Base-by-base conservation (phyloP, 139 green algal species). In the Gonium pectorale region DNA sequence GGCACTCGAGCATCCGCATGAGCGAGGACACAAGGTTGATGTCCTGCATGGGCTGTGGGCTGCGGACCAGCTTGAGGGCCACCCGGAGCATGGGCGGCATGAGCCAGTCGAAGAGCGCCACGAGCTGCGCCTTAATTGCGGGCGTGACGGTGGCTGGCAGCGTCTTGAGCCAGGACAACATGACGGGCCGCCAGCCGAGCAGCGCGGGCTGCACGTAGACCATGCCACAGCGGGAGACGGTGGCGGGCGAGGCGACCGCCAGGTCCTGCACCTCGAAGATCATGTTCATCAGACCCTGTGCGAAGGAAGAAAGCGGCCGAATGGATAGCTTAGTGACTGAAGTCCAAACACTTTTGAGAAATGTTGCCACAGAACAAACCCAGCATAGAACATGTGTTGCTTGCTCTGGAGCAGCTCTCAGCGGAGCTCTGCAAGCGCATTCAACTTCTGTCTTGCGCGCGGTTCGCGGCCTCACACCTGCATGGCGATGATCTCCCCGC, bases 231-330 rank as follows among this genome's bases (percentile, higher is more conserved):
- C 94, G 92, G 9, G 82, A 92, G 24, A 97, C 94, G 21, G 94
- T 97, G 31, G 94, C 94, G 64, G 94, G 94, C 7, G 92, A 96
- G 21, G 94, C 94, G 1, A 94, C 94, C 0, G 92, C 91, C 54
- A 97, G 88, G 78, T 97, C 94, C 24, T 89, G 89, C 49, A 96
- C 94, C 88, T 97, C 94, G 84, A 97, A 97, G 49, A 97, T 95
- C 94, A 97, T 96, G 81, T 91, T 94, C 94, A 96, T 97, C 31
- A 91, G 79, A 49, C 82, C 69, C 68, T 86, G 80, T 35, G 37
- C 15, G 2, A n/a, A n/a, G n/a, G n/a, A n/a, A n/a, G n/a, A n/a
- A n/a, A n/a, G n/a, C n/a, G n/a, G n/a, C n/a, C n/a, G n/a, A n/a
- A n/a, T n/a, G n/a, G n/a, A n/a, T n/a, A n/a, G n/a, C n/a, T n/a